Evolutionary conservation across 2,329 filamentous ascomycete genomes (phyloP), one percentile per base, ranked within the genome.

Genomic region (Mariannaea sp.): DNA sequence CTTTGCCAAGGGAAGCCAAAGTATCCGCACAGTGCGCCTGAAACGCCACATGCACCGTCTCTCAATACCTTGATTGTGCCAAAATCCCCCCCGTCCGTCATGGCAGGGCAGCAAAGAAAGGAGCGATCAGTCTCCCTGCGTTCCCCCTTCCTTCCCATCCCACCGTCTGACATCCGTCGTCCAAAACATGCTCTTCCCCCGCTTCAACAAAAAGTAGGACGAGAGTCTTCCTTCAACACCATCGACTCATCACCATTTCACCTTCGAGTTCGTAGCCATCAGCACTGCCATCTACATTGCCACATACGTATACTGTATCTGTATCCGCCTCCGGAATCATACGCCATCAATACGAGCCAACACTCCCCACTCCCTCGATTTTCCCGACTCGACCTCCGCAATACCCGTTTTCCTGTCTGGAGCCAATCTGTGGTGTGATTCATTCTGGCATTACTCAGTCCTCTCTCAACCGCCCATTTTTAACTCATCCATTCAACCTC

Each of bases 371-470:
- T 56, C 38, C 44, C 39, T 47, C 36, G 36, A 52, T 16, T 49
- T 48, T 43, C 49, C 41, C 56, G 46, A 47, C 51, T 41, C 48
- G 44, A 49, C 49, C 50, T 63, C 63, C 56, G 56, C 51, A 57
- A 46, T 42, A 48, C 41, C 47, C 51, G 51, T 45, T 50, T 47
- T 42, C 39, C 39, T 45, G 36, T 26, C 41, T 48, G 26, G 47
- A 17, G 33, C 40, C 44, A 53, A 42, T 24, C 19, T 40, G 46
- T 65, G 54, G 56, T 59, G 62, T 65, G 62, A 64, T 61, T 57
- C 62, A 61, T 63, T 14, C 55, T 62, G 8, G 57, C 62, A 62
- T 56, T 49, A 29, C 35, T 36, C 38, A 4, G 19, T 24, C 30
- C 30, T 27, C 29, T 10, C 9, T 27, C 17, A 27, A 38, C 38